Evolutionary conservation across 2,329 filamentous ascomycete genomes (phyloP), one percentile per base, ranked within the genome.

Genomic region (Fusarium papillatum): DNA sequence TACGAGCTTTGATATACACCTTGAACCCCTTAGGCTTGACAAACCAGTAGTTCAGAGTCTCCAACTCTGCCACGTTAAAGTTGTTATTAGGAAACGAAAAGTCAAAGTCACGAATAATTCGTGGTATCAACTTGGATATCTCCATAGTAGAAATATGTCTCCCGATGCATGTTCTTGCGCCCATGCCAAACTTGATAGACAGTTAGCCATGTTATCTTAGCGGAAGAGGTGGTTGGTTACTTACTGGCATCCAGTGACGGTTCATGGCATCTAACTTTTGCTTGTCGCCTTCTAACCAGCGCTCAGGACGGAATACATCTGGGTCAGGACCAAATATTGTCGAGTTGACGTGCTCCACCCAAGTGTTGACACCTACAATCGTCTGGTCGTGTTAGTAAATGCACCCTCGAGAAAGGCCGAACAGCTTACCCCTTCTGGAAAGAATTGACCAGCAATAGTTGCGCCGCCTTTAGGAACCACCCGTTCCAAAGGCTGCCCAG

Each of bases 21-120:
- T 71, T 70, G 48, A 70, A 70, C 13, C 60, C 39, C 43, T 41
- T 62, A 8, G 60, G 36, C 13, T 62, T 62, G 19, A 62, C 36
- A 62, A 60, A 43, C 38, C 38, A 43, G 6, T 29, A 19, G 26
- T 62, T 62, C 2, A 29, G 13, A 29, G 36, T 43, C 17, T 62
- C 38, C 26, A 43, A 5, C 26, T 62, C 22, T 1, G 22, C 59
- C 16, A 39, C 24, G 17, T 41, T 29, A 29, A 43, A 41, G 26
- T 62, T 62, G 14, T 43, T 62, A 29, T 39, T 43, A 7, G 59
- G 59, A 17, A 62, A 62, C 5, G 24, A 29, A 26, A 62, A 62
- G 38, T 62, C 59, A 43, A 60, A 62, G 59, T 62, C 59, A 1
- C 38, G 59, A 17, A 43, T 22, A 31, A 62, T 62, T 2, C 59